These are phyloP conservation scores for Penicillium manginii DNA, from an alignment of 495 filamentous ascomycete genomes.

Conservation along the genomic window DNA sequence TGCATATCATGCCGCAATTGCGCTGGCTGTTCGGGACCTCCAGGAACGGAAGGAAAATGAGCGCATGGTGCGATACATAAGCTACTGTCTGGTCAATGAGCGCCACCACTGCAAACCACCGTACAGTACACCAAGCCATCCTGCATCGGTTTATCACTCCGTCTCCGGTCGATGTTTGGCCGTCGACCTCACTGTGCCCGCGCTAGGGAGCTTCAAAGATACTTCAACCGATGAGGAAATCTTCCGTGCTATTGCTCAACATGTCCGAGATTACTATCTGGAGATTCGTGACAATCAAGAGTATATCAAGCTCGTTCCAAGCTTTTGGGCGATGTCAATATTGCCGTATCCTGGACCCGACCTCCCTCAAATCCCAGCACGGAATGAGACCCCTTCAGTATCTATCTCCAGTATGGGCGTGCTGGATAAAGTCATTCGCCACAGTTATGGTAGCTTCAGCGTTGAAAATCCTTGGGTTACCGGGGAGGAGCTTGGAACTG, in stretches of 20 bases:
- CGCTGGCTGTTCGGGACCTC: slow-evolving; percentile 23
- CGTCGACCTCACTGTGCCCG: not conserved
- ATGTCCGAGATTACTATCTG: not conserved
- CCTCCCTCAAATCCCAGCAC: slow-evolving; percentile 30
- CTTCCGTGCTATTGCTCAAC: not conserved
- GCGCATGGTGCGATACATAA: slow-evolving; percentile 7
- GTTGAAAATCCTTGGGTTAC: slow-evolving; percentile 44
- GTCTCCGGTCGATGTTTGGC: not conserved
- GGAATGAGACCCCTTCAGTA: slow-evolving; percentile 4
- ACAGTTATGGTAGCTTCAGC: slow-evolving; percentile 26
- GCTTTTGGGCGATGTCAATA: slow-evolving; percentile 21
- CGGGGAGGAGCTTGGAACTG: slow-evolving; percentile 42
- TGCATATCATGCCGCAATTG: slow-evolving; percentile 34
- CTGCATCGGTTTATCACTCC: not conserved
- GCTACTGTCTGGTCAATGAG: slow-evolving; percentile 28
- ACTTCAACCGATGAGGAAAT: not conserved
- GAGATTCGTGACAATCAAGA: slow-evolving; percentile 24
- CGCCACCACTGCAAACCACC: slow-evolving; percentile 24
- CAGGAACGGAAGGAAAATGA: slow-evolving; percentile 20
- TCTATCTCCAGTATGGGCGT: not conserved
- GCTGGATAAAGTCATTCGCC: slow-evolving; percentile 17
- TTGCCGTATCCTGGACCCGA: slow-evolving; percentile 23
- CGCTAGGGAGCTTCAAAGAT: not conserved
- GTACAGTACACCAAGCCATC: slow-evolving; percentile 19
- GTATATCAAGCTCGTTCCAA: slow-evolving; percentile 14